phyloP scores from a whole-genome alignment of 225 moss, liverwort and hornwort genomes.

The Pseudoscleropodium purum region DNA sequence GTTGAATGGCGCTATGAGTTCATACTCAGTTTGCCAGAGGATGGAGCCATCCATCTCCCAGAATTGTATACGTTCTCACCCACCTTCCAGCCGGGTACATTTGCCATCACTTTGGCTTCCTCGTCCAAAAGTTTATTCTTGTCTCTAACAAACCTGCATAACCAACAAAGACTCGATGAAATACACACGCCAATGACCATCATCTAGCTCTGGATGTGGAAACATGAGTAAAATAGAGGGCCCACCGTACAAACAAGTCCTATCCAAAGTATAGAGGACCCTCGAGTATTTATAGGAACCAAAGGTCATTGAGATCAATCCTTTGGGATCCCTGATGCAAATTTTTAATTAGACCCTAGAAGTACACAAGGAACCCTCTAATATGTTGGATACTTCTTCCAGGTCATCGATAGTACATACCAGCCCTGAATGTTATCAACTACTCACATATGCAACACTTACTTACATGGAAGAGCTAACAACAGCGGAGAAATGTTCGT shows the following conservation, averaged over 20 bases:
- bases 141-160: conserved; percentile 58
- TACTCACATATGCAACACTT: not conserved
- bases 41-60: conserved; percentile 82
- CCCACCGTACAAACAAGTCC: not conserved
- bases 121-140: conserved; percentile 46
- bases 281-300: not conserved
- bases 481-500: not conserved
- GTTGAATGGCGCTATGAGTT: not conserved
- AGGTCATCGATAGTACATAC: not conserved
- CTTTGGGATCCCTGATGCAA: not conserved
- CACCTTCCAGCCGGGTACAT: conserved; percentile 80
- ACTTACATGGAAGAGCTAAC: not conserved
- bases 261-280: not conserved
- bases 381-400: not conserved
- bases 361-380: not conserved
- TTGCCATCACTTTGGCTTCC: conserved; percentile 71
- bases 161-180: not conserved
- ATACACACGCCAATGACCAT: not conserved
- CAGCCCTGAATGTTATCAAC: not conserved
- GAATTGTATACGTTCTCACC: conserved; percentile 82
- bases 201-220: not conserved
- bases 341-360: not conserved
- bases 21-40: conserved; percentile 63
- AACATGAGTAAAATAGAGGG: not conserved
- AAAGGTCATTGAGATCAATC: not conserved